Evolutionary conservation across 306 rosid species (phyloP).

Genomic region (Crataegus laevigata): DNA sequence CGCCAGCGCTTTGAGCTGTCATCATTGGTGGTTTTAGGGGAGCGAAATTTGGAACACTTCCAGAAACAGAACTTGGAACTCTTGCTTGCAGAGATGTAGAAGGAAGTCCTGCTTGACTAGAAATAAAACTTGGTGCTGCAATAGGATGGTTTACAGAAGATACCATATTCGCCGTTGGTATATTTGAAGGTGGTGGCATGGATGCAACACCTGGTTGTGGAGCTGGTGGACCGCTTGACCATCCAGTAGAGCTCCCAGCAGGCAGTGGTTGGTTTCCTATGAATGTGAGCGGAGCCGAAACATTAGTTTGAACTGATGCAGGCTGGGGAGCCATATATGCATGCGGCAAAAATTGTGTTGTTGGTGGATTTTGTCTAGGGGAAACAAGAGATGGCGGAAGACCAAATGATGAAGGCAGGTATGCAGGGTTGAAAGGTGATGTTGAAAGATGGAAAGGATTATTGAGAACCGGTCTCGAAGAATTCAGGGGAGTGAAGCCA

Average conservation of each 20-base stretch:
- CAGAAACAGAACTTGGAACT: slow-evolving; percentile 38
- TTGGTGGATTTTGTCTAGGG: slow-evolving; percentile 32
- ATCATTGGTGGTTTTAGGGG: slow-evolving; percentile 29
- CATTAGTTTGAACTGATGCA: slow-evolving; percentile 33
- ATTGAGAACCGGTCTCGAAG: slow-evolving; percentile 23
- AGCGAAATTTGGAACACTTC: slow-evolving; percentile 25
- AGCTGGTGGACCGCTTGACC: slow-evolving; percentile 6
- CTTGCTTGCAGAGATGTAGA: slow-evolving; percentile 43
- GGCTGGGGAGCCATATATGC: slow-evolving; percentile 34
- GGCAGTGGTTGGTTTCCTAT: slow-evolving; percentile 24
- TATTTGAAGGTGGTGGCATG: slow-evolving; percentile 27
- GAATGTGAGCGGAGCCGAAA: slow-evolving; percentile 37
- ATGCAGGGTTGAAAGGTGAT: slow-evolving; percentile 36
- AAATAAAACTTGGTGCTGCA: slow-evolving; percentile 19
- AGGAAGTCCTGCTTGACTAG: slow-evolving; percentile 40
- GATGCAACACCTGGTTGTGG: slow-evolving; percentile 39
- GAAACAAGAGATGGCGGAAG: slow-evolving; percentile 42
- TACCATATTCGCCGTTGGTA: slow-evolving; percentile 19
- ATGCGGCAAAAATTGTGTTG: slow-evolving; percentile 27
- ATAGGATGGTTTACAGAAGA: slow-evolving; percentile 12
- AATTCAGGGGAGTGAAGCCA: slow-evolving; percentile 35
- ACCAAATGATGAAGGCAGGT: slow-evolving; percentile 37
- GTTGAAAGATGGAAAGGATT: slow-evolving; percentile 34
- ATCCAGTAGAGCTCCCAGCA: too few species aligned
- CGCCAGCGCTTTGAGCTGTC: slow-evolving; percentile 40